phyloP scores from a whole-genome alignment of 202 grass and related monocot genomes.

The Carex arenaria region DNA sequence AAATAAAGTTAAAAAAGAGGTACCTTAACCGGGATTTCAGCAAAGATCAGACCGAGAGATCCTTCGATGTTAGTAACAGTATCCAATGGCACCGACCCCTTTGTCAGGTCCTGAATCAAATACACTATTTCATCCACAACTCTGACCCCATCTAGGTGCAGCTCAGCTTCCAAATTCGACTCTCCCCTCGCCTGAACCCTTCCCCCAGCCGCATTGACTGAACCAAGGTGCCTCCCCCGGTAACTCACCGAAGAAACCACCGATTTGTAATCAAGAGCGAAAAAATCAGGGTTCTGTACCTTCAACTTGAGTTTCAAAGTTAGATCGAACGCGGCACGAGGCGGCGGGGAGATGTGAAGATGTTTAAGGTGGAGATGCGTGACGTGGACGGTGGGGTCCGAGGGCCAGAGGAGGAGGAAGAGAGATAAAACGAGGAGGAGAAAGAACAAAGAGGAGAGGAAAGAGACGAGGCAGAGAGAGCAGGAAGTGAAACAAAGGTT shows the following conservation, averaged over 20 bases:
- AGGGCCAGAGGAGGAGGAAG: slow-evolving; percentile 56
- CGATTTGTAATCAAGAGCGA: slow-evolving; percentile 50
- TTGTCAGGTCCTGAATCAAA: slow-evolving; percentile 66
- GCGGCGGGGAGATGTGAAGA: slow-evolving; percentile 41
- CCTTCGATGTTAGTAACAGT: slow-evolving; percentile 67
- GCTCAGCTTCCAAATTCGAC: slow-evolving; percentile 43
- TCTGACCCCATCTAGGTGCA: slow-evolving; percentile 53
- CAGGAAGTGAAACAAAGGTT: slow-evolving; percentile 10
- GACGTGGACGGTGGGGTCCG: slow-evolving; percentile 39
- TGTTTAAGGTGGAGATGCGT: slow-evolving; percentile 33
- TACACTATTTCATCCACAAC: slow-evolving; percentile 61
- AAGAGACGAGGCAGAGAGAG: slow-evolving; percentile 18
- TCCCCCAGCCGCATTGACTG: slow-evolving; percentile 26
- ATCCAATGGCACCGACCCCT: slow-evolving; percentile 62
- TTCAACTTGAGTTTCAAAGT: slow-evolving; percentile 39
- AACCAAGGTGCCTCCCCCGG: slow-evolving; percentile 56
- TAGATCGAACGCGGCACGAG: slow-evolving; percentile 35
- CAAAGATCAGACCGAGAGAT: slow-evolving; percentile 36
- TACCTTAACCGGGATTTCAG: slow-evolving; percentile 67
- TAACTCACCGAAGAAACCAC: slow-evolving; percentile 67
- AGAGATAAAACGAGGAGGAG: slow-evolving; percentile 24
- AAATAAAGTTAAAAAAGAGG: slow-evolving; percentile 6
- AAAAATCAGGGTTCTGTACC: slow-evolving; percentile 45
- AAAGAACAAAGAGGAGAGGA: slow-evolving; percentile 31
- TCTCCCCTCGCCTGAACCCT: slow-evolving; percentile 41